phyloP scores from a whole-genome alignment of 345 rosid genomes.

The Cardamine resedifolia region DNA sequence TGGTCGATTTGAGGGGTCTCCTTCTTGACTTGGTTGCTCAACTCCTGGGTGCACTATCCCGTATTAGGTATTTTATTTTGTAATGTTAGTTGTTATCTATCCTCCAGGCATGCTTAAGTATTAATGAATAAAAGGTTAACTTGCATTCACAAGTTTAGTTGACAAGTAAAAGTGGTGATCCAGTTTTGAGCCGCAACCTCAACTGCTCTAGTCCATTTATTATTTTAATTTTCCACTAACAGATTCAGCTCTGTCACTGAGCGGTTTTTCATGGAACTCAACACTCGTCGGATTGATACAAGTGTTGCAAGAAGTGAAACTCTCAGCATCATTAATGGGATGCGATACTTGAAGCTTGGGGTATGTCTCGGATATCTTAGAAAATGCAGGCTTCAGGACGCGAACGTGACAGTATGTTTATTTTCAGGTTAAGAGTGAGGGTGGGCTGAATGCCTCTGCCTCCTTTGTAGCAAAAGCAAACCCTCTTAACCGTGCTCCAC shows the following conservation, averaged over 20 bases:
- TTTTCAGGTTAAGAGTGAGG: constrained; percentile 90
- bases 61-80: constrained; percentile 66
- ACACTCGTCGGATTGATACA: constrained; percentile 80
- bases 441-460: constrained; percentile 97
- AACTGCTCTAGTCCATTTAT: constrained; percentile 20
- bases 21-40: constrained; percentile 97
- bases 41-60: constrained; percentile 94
- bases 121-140: constrained; percentile 4
- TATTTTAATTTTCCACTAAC: constrained; percentile 30
- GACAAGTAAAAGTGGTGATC: constrained; percentile 2
- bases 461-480: constrained; percentile 98
- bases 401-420: constrained; percentile 34
- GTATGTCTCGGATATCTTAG: constrained; percentile 50
- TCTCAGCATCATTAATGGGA: constrained; percentile 92
- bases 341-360: constrained; percentile 98
- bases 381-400: constrained; percentile 17
- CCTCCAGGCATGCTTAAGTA: constrained; percentile 2
- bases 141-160: constrained; percentile 6
- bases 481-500: constrained; percentile 89
- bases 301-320: constrained; percentile 89
- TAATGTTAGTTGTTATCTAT: constrained; percentile 9
- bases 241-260: constrained; percentile 99
- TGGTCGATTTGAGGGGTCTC: constrained; percentile 96
- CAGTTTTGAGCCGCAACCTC: constrained; percentile 11
- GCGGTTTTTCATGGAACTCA: constrained; percentile 92